Conservation (phyloP, 805 yeast genomes). For the Spathaspora arborariae region DNA sequence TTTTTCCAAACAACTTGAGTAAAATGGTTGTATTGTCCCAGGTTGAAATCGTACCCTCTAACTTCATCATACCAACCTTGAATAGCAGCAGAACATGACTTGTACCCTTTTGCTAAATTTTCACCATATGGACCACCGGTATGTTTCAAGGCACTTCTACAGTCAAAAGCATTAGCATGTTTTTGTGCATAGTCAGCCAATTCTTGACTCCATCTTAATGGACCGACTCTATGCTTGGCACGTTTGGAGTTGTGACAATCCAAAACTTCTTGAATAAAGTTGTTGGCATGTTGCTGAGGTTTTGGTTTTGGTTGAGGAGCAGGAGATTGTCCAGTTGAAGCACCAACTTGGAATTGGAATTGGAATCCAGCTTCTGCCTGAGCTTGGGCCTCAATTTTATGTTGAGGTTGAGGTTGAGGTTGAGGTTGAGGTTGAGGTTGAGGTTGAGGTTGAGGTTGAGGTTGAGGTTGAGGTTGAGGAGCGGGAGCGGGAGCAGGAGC, state of each 20-base stretch:
- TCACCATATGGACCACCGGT: conserved; percentile 71
- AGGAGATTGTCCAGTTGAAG: conserved; percentile 11
- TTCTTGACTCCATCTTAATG: conserved; percentile 28
- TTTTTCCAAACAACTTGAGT: conserved; percentile 72
- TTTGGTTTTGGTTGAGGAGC: background rate
- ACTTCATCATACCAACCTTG: conserved; percentile 76
- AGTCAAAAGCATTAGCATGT: conserved; percentile 53
- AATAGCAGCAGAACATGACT: conserved; percentile 53
- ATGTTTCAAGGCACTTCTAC: conserved; percentile 61
- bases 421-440: background rate
- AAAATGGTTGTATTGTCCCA: conserved; percentile 53
- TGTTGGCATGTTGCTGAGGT: conserved; percentile 9
- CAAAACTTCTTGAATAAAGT: conserved; percentile 36
- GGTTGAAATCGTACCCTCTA: conserved; percentile 41
- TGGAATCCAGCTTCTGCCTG: no score
- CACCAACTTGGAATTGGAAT: no score
- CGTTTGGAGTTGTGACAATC: conserved; percentile 35
- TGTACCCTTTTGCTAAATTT: conserved; percentile 66
- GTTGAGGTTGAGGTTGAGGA: background rate
- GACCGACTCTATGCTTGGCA: conserved; percentile 29
- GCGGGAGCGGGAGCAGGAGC: conserved; percentile 10
- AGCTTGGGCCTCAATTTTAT: conserved; percentile 15
- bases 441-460: conserved; percentile 10
- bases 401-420: conserved; percentile 4
- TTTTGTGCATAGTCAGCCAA: conserved; percentile 33